Evolutionary conservation across 2,329 filamentous ascomycete species (phyloP), one percentile per base, ranked within the genome.

Genomic region (Scortechinia acanthostroma): DNA sequence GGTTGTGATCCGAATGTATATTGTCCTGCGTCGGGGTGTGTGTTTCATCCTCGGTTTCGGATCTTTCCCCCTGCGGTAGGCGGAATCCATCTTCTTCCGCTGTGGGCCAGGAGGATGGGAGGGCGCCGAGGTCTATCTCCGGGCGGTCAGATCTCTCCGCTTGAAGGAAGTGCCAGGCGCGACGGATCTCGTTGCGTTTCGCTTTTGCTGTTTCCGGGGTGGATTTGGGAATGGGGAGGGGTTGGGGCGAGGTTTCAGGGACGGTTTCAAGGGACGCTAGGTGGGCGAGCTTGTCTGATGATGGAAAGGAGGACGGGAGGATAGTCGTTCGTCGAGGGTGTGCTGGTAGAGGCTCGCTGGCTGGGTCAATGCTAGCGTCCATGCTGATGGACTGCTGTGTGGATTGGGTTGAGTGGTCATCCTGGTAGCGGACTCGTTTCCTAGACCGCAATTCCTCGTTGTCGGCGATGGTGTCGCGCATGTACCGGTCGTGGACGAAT

Each of bases 401-500:
- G n/a, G 6, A 10, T 40, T 40, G 6, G 35, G 35, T 40, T 10
- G 17, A 10, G 6, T 40, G 35, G 6, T 10, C 20, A 6, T 40
- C 35, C 6, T 40, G 13, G 35, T 40, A 40, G 20, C 35, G 17
- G 6, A 17, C 35, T 10, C 35, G 10, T 19, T 40, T 40, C 6
- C 35, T 40, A 6, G 17, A 10, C 6, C 17, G 35, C 20, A 13
- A 6, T 13, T 19, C 35, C 17, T 40, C 10, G 10, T 10, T 19
- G 6, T 40, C 17, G 14, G 10, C 35, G 35, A 40, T 6, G 6
- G 6, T 10, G 6, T 40, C 35, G 6, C 35, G 35, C 74, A 90
- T 83, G 45, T 75, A 53, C 4, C 57, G 35, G 51, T 95, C 88
- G 53, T 91, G 81, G 1, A 66, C 63, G 55, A 91, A 94, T 0